Conservation (phyloP, 495 filamentous ascomycete genomes). For the Pseudevernia furfuracea region DNA sequence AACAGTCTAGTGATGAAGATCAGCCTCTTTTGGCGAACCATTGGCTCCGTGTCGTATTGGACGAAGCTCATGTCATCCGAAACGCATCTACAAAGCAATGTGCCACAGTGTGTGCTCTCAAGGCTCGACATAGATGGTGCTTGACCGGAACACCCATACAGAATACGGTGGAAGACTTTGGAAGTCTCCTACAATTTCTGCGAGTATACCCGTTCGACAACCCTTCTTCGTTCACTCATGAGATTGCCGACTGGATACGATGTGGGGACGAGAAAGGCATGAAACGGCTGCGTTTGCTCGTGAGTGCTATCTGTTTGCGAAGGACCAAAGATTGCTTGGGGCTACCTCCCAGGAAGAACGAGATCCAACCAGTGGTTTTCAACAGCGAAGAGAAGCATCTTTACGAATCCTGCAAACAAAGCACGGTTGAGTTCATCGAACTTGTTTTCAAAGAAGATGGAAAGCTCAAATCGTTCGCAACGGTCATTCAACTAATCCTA, state of each 20-base stretch:
- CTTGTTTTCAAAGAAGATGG: conserved; percentile 6
- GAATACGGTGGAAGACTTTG: conserved; percentile 24
- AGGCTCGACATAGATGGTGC: conserved; percentile 24
- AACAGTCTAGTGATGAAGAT: conserved; percentile 7
- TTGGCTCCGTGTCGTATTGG: too few species aligned
- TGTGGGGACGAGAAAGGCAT: conserved; percentile 23
- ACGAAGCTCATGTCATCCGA: conserved; percentile 29
- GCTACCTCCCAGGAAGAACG: background rate
- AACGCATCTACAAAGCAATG: conserved; percentile 23
- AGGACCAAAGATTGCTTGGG: conserved; percentile 29
- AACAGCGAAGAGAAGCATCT: conserved; percentile 2
- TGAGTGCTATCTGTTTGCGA: conserved; percentile 37
- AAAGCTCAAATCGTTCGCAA: conserved; percentile 4
- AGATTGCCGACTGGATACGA: conserved; percentile 27
- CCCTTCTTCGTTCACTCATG: conserved; percentile 30
- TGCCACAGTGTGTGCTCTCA: conserved; percentile 16
- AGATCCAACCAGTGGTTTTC: background rate
- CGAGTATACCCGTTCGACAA: conserved; percentile 16
- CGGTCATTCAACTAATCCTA: conserved; percentile 9
- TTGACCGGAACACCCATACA: conserved; percentile 29
- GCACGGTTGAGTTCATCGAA: conserved; percentile 12
- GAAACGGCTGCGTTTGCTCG: conserved; percentile 32
- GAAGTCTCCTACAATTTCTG: conserved; percentile 24
- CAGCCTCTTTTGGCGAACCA: too few species aligned
- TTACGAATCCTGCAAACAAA: background rate